phyloP scores from a whole-genome alignment of 495 filamentous ascomycete species.

The Penicillium diatomitis region DNA sequence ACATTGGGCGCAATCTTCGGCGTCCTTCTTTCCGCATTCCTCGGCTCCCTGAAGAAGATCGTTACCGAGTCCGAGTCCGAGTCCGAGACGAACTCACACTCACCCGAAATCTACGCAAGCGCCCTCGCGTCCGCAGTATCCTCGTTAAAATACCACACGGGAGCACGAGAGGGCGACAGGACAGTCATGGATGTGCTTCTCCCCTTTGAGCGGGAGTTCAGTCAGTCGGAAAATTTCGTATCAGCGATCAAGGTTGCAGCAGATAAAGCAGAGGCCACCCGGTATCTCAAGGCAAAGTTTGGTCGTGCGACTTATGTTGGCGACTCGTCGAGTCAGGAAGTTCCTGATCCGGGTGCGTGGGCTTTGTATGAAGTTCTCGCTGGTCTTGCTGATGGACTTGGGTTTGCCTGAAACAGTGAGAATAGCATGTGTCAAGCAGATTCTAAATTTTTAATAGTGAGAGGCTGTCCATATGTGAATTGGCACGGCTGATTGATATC shows the following conservation, averaged over 20 bases:
- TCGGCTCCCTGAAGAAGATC: constrained; percentile 1
- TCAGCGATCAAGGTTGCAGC: constrained; percentile 2
- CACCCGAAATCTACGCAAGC: constrained; percentile 2
- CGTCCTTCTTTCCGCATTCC: constrained; percentile 6
- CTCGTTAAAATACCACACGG: constrained; percentile 5
- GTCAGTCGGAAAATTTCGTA: background rate
- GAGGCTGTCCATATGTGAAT: no score
- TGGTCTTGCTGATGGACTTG: constrained; percentile 4
- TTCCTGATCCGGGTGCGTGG: constrained; percentile 10
- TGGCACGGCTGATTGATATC: no score
- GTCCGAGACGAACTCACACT: background rate
- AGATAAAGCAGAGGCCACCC: constrained; percentile 5
- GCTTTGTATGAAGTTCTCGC: constrained; percentile 7
- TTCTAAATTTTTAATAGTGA: no score
- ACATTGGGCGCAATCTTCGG: constrained; percentile 10
- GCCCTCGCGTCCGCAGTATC: constrained; percentile 4
- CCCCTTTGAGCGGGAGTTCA: constrained; percentile 6
- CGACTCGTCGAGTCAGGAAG: constrained; percentile 4
- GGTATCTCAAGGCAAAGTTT: constrained; percentile 5
- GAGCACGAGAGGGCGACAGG: constrained; percentile 5
- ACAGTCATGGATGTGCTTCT: constrained; percentile 11
- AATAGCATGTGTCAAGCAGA: no score
- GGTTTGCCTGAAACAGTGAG: background rate
- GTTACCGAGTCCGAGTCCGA: background rate
- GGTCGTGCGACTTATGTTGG: constrained; percentile 12